Conservation (phyloP, 768 basidiomycete genomes). For the Collybia mongolica region DNA sequence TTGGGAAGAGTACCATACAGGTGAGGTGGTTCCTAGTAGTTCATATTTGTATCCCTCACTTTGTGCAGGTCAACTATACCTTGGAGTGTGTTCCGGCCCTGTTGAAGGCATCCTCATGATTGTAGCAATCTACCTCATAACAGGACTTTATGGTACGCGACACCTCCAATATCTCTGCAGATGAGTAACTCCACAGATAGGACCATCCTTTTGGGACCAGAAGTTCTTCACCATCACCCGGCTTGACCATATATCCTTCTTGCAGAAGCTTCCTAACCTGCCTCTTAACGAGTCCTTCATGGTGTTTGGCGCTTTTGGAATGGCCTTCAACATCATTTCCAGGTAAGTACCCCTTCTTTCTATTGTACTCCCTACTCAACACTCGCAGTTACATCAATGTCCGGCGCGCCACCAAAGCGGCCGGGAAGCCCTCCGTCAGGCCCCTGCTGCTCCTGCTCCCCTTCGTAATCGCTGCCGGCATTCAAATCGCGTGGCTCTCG, state of each 20-base stretch:
- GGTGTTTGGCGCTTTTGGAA: constrained; percentile 67
- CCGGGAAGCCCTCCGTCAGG: constrained; percentile 36
- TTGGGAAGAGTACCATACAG: constrained; percentile 89
- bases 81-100: constrained; percentile 92
- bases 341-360: constrained; percentile 40
- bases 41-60: not conserved
- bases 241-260: constrained; percentile 48
- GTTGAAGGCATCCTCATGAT: constrained; percentile 96
- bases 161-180: not conserved
- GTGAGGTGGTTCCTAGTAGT: constrained; percentile 27
- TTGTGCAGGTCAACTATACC: constrained; percentile 75
- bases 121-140: constrained; percentile 69
- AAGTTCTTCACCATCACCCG: constrained; percentile 58
- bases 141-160: constrained; percentile 68
- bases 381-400: constrained; percentile 75
- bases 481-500: constrained; percentile 82
- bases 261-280: constrained; percentile 60
- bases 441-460: constrained; percentile 81
- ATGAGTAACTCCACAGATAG: constrained; percentile 32
- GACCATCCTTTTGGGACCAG: constrained; percentile 80
- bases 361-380: not conserved
- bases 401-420: constrained; percentile 43
- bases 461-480: constrained; percentile 64
- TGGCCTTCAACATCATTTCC: constrained; percentile 78
- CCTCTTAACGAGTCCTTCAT: constrained; percentile 88